Base-by-base conservation (phyloP, 2,329 filamentous ascomycete species). In the Aciculosporium take region DNA sequence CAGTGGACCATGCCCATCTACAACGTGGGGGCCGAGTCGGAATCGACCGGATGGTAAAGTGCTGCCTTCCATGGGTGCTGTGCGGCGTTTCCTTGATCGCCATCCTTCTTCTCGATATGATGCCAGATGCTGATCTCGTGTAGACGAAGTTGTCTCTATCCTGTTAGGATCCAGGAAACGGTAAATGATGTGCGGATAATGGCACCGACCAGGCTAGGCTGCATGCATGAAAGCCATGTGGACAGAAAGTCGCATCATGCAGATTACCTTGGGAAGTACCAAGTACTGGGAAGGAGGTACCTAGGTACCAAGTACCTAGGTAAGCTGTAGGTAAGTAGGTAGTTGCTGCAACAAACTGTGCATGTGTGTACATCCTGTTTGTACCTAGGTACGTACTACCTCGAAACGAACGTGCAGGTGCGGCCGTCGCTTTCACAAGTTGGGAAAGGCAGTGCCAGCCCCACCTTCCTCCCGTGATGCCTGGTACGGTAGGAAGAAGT, bases 381-480 rank as follows among this genome's bases (percentile, higher is more conserved):
- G n/a, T n/a, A n/a, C n/a, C n/a, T n/a, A n/a, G n/a, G n/a, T n/a
- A n/a, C n/a, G n/a, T n/a, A n/a, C n/a, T n/a, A n/a, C n/a, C n/a
- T n/a, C n/a, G n/a, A n/a, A n/a, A n/a, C n/a, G n/a, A n/a, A 20
- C 35, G 15, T 15, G 27, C 36, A 28, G 29, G 36, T 21, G 36
- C 36, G 30, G 25, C 36, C 36, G 36, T 38, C 25, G 36, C 36
- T 37, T 37, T 29, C 25, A n/a, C n/a, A 29, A 10, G 9, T n/a
- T 29, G 31, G 31, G 13, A 21, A 33, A 18, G 8, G 27, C 27
- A 4, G 27, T 29, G 27, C 21, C 24, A 28, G 17, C 12, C 36
- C 17, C 23, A 4, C 36, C 36, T 37, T 21, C 17, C 25, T 37
- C 3, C 27, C 27, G 27, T n/a, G 27, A 29, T n/a, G n/a, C n/a